Evolutionary conservation across 345 rosid genomes (phyloP).

Genomic region (Populus nigra): DNA sequence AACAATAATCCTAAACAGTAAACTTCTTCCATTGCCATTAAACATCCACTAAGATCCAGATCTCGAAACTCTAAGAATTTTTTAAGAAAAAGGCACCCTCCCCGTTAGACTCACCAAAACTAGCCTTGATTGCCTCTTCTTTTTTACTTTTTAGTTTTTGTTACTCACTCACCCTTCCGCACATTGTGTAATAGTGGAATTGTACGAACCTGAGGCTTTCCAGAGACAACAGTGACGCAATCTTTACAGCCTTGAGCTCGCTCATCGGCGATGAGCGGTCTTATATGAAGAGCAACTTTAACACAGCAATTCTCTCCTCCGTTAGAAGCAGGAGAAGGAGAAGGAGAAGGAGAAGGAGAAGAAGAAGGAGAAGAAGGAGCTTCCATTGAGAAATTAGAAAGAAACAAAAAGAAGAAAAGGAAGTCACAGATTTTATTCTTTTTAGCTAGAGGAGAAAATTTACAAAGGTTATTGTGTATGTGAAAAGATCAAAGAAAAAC

Average conservation of each 20-base stretch:
- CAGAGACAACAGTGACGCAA: slow-evolving; percentile 78
- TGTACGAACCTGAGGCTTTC: slow-evolving; percentile 88
- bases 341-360: slow-evolving; percentile 8
- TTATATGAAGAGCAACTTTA: slow-evolving; percentile 92
- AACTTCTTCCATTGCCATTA: not conserved
- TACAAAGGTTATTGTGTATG: not conserved
- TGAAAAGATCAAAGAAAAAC: slow-evolving; percentile 18
- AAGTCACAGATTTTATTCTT: not conserved
- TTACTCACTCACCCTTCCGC: not conserved
- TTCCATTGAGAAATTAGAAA: slow-evolving; percentile 19
- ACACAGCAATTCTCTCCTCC: slow-evolving; percentile 86
- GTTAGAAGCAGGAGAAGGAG: slow-evolving; percentile 31
- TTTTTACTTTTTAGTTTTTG: not conserved
- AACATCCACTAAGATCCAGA: slow-evolving; percentile 42
- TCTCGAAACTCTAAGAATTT: slow-evolving; percentile 23
- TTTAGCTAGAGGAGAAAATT: not conserved
- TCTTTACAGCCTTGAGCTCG: slow-evolving; percentile 88
- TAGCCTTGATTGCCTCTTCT: not conserved
- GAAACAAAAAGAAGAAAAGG: not conserved
- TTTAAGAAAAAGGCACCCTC: not conserved
- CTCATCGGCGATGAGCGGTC: slow-evolving; percentile 96
- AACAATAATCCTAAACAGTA: not conserved
- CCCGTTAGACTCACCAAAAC: not conserved
- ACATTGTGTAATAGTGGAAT: not conserved
- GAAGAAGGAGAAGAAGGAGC: slow-evolving; percentile 24